Evolutionary conservation across 2,329 filamentous ascomycete species (phyloP).

Genomic region (Fusarium coicis): DNA sequence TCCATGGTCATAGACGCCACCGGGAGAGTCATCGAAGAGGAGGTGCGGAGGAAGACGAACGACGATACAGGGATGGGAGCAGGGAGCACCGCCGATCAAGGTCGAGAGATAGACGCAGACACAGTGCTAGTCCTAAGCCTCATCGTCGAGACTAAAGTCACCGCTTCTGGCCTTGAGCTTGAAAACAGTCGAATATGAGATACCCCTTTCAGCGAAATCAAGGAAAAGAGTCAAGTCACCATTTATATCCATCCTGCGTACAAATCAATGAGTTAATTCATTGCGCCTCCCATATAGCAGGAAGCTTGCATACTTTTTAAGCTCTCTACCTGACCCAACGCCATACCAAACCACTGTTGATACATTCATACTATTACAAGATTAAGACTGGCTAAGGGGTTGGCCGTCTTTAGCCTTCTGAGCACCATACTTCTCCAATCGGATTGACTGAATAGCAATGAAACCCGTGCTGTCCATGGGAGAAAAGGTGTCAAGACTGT

Average conservation of each 20-base stretch:
- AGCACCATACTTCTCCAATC: conserved; percentile 59
- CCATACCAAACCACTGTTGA: conserved; percentile 24
- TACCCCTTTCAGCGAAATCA: conserved; percentile 10
- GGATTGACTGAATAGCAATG: conserved; percentile 57
- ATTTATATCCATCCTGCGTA: background rate
- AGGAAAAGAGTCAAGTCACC: background rate
- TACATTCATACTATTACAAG: conserved; percentile 5
- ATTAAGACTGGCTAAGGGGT: conserved; percentile 39
- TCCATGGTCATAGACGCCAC: conserved; percentile 31
- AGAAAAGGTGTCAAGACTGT: conserved; percentile 68
- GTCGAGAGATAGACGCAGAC: conserved; percentile 33
- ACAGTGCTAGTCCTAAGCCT: conserved; percentile 28
- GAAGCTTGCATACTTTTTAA: conserved; percentile 9
- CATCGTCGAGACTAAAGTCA: conserved; percentile 17
- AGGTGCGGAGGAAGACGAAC: conserved; percentile 19
- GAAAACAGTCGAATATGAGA: conserved; percentile 3
- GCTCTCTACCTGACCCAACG: conserved; percentile 13
- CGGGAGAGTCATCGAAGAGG: conserved; percentile 15
- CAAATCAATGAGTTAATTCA: conserved; percentile 11
- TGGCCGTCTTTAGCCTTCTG: conserved; percentile 50
- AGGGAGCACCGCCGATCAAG: conserved; percentile 39
- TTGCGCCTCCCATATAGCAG: background rate
- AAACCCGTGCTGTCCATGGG: conserved; percentile 76
- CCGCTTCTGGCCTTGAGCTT: background rate
- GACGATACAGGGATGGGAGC: conserved; percentile 31